These are phyloP conservation scores for Nannochloropsis granulata DNA, from an alignment of 108 stramenopile species.

Conservation along the genomic window DNA sequence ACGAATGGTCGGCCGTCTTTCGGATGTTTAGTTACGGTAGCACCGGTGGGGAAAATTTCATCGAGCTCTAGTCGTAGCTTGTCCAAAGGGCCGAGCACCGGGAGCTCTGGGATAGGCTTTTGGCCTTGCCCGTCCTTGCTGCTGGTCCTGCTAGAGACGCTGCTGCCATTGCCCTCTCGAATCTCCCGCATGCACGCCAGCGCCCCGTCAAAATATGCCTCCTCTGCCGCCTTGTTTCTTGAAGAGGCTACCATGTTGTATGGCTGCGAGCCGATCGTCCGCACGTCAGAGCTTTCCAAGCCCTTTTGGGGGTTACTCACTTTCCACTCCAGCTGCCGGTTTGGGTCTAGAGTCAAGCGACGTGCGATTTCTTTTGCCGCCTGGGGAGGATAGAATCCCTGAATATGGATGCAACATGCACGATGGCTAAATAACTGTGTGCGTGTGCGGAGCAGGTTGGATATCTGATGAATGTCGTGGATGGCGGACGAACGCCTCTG, in stretches of 20 bases:
- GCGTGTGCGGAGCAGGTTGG: not conserved
- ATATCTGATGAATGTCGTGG: not conserved
- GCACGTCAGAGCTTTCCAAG: conserved; percentile 19
- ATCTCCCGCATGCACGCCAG: not conserved
- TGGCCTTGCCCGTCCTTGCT: not conserved
- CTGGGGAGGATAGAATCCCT: conserved; percentile 9
- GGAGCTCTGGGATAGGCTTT: not conserved
- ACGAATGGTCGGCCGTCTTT: conserved; percentile 13
- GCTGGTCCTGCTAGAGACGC: conserved; percentile 1
- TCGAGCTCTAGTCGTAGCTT: conserved; percentile 35
- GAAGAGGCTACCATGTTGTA: conserved; percentile 17
- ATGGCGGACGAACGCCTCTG: not conserved
- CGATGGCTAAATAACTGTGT: conserved; percentile 8
- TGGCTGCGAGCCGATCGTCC: conserved; percentile 13
- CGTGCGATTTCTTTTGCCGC: conserved; percentile 1
- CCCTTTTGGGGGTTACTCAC: conserved; percentile 3
- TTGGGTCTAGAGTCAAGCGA: not conserved
- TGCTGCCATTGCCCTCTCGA: not conserved
- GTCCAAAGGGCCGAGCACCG: conserved; percentile 17
- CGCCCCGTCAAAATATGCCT: not conserved
- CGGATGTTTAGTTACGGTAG: conserved; percentile 2
- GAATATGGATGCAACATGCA: conserved; percentile 14
- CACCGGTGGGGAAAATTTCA: conserved; percentile 22
- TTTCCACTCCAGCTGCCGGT: conserved; percentile 13
- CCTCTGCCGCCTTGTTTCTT: not conserved